Base-by-base conservation (phyloP, 257 asterid genomes). In the Primulina huaijiensis region DNA sequence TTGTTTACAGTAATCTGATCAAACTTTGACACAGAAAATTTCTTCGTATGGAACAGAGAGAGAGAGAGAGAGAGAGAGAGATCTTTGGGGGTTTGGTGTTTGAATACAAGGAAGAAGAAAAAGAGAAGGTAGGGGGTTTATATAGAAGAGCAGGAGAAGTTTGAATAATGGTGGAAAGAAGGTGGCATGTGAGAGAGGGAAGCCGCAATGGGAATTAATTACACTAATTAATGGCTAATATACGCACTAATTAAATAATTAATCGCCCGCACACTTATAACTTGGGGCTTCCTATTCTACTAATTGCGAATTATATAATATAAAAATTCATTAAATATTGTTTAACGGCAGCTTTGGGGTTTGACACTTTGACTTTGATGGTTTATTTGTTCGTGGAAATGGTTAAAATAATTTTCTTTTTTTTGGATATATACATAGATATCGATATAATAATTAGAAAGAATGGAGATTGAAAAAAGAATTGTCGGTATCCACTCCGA, bases 201-300 rank as follows among this genome's bases (percentile, higher is more conserved):
- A 82, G 87, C 88, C 87, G 90, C 83, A 87, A 87, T 75, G 55
- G 6, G 19, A 43, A 43, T 43, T 43, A 43, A 43, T 43, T 43
- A 12, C 55, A 12, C n/a, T 43, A 43, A 12, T 43, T 43, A 43
- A 43, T 43, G 55, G 55, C 11, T 40, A 11, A 10, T 40, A 11
- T 40, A 40, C 11, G 11, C 2, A 14, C 19, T 46, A 68, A 64
- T 67, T 69, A 60, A 43, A 70, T 75, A 63, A 68, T 64, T 74
- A 68, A 73, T 43, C 2, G 55, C n/a, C 55, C n/a, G 11, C 72
- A 68, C 74, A 43, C 55, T 43, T 12, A 12, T 12, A 43, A 12
- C 55, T 12, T 43, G 55, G 6, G 19, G 55, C 55, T 43, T 43
- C 55, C 55, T 43, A 43, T 40, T 31, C 50, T 40, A 40, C 17